Conservation (phyloP, 176 grass and related monocot species). For the Alloteropsis semialata region DNA sequence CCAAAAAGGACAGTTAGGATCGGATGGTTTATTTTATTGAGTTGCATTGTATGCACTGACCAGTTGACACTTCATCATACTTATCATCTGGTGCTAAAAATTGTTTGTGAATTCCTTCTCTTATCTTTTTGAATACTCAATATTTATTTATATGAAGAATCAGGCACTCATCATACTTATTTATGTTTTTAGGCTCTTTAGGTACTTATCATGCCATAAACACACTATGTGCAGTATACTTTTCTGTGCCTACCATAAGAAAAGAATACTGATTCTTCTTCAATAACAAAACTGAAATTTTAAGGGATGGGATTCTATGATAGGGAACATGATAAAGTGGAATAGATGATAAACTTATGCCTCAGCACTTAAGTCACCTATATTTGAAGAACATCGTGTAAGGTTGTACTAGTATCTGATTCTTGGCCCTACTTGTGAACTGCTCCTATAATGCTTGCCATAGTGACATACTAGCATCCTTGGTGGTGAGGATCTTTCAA, state of each 20-base stretch:
- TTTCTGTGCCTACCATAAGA: neutral
- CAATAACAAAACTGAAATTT: neutral
- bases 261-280: constrained; percentile 7
- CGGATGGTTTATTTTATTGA: neutral
- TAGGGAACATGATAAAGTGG: constrained; percentile 3
- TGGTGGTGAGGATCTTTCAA: neutral
- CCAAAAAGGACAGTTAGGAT: neutral
- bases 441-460: neutral
- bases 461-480: neutral
- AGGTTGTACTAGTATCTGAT: constrained; percentile 37
- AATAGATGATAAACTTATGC: constrained; percentile 29
- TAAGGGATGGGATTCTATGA: constrained; percentile 1
- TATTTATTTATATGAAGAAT: too few species aligned
- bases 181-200: neutral
- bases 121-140: neutral
- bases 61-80: neutral
- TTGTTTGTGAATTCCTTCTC: neutral
- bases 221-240: neutral
- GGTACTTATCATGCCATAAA: neutral
- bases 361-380: constrained; percentile 28
- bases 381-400: constrained; percentile 6
- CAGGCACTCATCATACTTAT: too few species aligned
- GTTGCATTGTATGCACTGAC: neutral
- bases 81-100: neutral
- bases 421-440: neutral